Conservation (phyloP, 2,329 filamentous ascomycete genomes). For the Zymoseptoria tritici region DNA sequence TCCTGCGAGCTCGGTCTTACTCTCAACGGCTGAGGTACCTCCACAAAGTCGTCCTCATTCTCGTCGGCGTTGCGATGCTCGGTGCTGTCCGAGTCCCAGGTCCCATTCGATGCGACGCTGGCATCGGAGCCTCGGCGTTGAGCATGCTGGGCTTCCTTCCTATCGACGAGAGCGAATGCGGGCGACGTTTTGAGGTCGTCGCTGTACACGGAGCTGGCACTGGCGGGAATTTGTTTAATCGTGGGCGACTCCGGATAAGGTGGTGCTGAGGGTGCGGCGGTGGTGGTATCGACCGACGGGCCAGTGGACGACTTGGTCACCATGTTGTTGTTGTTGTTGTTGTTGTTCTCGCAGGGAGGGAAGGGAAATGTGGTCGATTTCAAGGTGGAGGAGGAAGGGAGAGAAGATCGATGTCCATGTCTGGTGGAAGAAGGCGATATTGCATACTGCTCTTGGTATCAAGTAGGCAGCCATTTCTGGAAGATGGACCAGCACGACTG, state of each 20-base stretch:
- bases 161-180: constrained; percentile 35
- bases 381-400: background rate
- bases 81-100: constrained; percentile 27
- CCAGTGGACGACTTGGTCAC: constrained; percentile 38
- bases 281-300: constrained; percentile 33
- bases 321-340: constrained; percentile 29
- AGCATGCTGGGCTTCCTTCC: constrained; percentile 21
- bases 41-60: constrained; percentile 13
- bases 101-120: constrained; percentile 25
- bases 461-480: background rate
- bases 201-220: constrained; percentile 26
- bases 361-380: background rate
- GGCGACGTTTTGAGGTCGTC: constrained; percentile 30
- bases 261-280: constrained; percentile 33
- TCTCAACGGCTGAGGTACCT: constrained; percentile 25
- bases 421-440: background rate
- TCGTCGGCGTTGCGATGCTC: constrained; percentile 10
- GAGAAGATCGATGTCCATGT: background rate
- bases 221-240: constrained; percentile 22
- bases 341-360: background rate
- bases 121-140: constrained; percentile 30
- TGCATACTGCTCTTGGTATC: background rate
- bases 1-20: constrained; percentile 19
- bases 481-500: background rate
- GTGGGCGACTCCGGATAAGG: constrained; percentile 41